phyloP scores from a whole-genome alignment of 2,329 filamentous ascomycete genomes.

The Ceratocystis smalleyi region DNA sequence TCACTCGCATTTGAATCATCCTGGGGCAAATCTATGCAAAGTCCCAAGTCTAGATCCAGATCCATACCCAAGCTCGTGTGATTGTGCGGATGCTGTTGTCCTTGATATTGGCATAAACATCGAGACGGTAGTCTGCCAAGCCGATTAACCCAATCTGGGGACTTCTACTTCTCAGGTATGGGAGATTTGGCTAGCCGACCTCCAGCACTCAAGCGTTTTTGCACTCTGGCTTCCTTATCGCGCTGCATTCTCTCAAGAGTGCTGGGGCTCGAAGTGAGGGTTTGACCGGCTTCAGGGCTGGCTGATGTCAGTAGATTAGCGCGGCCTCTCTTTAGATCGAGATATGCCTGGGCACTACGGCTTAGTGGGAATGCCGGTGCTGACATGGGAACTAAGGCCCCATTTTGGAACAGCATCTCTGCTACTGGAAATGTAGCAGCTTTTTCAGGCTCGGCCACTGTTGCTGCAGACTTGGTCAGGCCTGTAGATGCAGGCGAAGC shows the following conservation, averaged over 20 bases:
- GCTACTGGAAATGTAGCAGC: constrained; percentile 68
- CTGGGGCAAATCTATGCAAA: not conserved
- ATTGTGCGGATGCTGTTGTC: not conserved
- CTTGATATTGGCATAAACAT: constrained; percentile 5
- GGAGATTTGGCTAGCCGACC: constrained; percentile 53
- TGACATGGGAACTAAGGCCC: constrained; percentile 64
- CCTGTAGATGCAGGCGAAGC: constrained; percentile 48
- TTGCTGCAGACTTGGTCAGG: constrained; percentile 24
- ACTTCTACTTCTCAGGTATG: constrained; percentile 45
- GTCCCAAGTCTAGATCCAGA: not conserved
- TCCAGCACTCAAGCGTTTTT: constrained; percentile 66
- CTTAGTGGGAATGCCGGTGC: constrained; percentile 74
- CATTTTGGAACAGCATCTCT: constrained; percentile 84
- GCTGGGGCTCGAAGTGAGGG: constrained; percentile 37
- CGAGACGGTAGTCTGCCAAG: constrained; percentile 15
- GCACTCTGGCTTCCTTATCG: constrained; percentile 53
- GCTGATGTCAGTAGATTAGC: constrained; percentile 30
- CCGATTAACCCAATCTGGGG: constrained; percentile 20
- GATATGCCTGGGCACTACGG: constrained; percentile 61
- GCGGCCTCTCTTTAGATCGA: constrained; percentile 58
- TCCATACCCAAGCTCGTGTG: not conserved
- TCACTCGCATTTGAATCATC: not conserved
- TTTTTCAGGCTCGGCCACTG: constrained; percentile 32
- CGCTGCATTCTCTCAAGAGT: constrained; percentile 33
- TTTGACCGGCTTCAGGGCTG: constrained; percentile 28